Percentiles rank a stretch among this genome's conserved stretches.
phyloP scores from a whole-genome alignment of 2,329 filamentous ascomycete species.

The Teratosphaeria zuluensis region DNA sequence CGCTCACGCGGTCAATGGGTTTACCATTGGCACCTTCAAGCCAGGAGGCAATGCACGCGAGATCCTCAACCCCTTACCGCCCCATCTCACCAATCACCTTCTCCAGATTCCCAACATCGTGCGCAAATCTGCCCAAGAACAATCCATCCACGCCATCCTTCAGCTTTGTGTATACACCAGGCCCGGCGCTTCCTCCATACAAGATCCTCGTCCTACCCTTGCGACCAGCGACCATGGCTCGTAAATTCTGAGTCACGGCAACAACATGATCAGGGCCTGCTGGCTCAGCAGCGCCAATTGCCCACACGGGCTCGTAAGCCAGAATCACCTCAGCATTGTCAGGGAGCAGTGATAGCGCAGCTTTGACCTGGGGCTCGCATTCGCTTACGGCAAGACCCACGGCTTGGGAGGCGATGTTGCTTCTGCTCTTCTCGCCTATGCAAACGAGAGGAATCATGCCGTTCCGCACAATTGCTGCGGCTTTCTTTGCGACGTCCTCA shows the following conservation, averaged over 20 bases:
- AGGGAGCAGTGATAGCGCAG: conserved; percentile 53
- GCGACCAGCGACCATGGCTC: conserved; percentile 44
- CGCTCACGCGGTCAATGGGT: too few species aligned
- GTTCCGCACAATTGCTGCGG: conserved; percentile 55
- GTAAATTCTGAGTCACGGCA: conserved; percentile 56
- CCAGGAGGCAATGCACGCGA: not conserved
- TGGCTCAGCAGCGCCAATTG: conserved; percentile 66
- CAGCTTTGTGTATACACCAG: conserved; percentile 61
- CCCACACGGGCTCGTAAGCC: conserved; percentile 85
- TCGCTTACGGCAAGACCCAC: conserved; percentile 54
- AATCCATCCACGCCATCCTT: conserved; percentile 65
- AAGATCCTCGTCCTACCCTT: conserved; percentile 57
- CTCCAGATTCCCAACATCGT: conserved; percentile 62
- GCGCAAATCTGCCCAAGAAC: conserved; percentile 72
- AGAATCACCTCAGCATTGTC: conserved; percentile 60
- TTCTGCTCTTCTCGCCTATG: conserved; percentile 58
- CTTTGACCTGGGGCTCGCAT: conserved; percentile 55
- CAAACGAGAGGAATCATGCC: conserved; percentile 71
- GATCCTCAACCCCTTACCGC: not conserved
- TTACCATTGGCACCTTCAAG: not conserved
- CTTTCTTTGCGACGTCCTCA: conserved; percentile 56
- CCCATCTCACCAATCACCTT: conserved; percentile 62
- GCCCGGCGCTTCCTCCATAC: conserved; percentile 76
- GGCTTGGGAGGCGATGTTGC: conserved; percentile 35
- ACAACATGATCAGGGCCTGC: conserved; percentile 64